Base-by-base conservation (phyloP, 202 grass and related monocot species). In the Elaeis oleifera region DNA sequence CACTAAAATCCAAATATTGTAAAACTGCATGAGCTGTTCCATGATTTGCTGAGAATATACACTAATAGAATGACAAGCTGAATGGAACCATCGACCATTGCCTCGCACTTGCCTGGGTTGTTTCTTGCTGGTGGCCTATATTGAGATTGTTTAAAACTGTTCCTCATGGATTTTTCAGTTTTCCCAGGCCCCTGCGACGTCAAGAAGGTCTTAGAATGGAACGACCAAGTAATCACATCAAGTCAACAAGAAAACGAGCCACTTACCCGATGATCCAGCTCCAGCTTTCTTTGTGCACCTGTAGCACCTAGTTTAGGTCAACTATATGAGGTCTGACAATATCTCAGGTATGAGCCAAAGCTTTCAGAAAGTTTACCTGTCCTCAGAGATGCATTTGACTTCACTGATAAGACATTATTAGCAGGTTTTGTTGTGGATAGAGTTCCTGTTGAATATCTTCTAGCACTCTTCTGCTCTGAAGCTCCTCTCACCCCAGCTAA, bases 241-340 rank as follows among this genome's bases (percentile, higher is more conserved):
- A 44, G 36, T 3, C 36, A 44, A 44, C 19, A 18, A 62, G 32
- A 61, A 27, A 61, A 4, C 0, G 22, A 18, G 19, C 16, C 20
- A 22, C 15, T 18, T 54, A 83, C 80, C 73, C 81, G 92, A n/a
- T 80, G 84, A 59, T 92, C 92, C 74, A 97, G 71, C 54, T 89
- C 75, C 74, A 97, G 82, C 81, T 97, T 97, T 73, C 92, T 81
- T 77, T 91, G 92, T 24, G 83, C 88, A 67, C 82, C 92, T 97
- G 67, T 22, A 69, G 63, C n/a, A 67, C 63, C 16, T 3, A 60
- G 9, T 44, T 44, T 44, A 1, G 2, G 11, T 44, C 36, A 44
- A 13, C 9, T 44, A 44, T 14, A 44, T 44, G 9, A 13, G 2
- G 8, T 44, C 0, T 13, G 11, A 44, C 2, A 3, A 44, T 9